Evolutionary conservation across 768 basidiomycete genomes (phyloP).

Genomic region (Lentinula sp.): DNA sequence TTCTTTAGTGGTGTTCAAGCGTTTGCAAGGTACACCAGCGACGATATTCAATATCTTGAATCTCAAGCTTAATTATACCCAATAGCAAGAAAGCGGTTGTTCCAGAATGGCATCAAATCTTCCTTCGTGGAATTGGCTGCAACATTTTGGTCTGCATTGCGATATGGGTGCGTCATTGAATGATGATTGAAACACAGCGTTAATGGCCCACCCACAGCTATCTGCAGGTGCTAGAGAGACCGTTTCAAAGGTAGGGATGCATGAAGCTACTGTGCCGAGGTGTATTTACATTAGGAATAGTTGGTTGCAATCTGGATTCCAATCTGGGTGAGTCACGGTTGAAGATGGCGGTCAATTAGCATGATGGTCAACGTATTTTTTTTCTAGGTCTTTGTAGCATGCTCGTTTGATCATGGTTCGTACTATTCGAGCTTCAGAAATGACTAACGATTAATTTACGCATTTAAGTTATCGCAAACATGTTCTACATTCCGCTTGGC

Average conservation of each 20-base stretch:
- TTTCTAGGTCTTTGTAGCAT: conserved; percentile 59
- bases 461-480: conserved; percentile 62
- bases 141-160: conserved; percentile 74
- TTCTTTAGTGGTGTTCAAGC: conserved; percentile 45
- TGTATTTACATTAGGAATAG: conserved; percentile 17
- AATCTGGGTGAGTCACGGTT: conserved; percentile 48
- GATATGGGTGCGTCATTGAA: conserved; percentile 45
- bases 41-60: not conserved
- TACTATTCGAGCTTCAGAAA: not conserved
- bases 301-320: conserved; percentile 67
- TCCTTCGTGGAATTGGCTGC: conserved; percentile 68
- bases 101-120: conserved; percentile 67
- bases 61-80: not conserved
- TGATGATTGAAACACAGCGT: too few relatives aligned
- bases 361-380: not conserved
- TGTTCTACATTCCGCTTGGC: conserved; percentile 67
- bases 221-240: conserved; percentile 61
- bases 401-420: conserved; percentile 65
- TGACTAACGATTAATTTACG: not conserved
- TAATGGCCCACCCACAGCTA: conserved; percentile 37
- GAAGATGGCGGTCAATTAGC: not conserved
- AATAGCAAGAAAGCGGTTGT: conserved; percentile 54
- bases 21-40: conserved; percentile 47
- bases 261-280: not conserved
- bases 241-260: conserved; percentile 49